A percentile compares a stretch with the other conserved stretches of the same genome.
These are phyloP conservation scores for Vaccinium myrtillus DNA, from an alignment of 148 eudicot species.

Conservation along the genomic window DNA sequence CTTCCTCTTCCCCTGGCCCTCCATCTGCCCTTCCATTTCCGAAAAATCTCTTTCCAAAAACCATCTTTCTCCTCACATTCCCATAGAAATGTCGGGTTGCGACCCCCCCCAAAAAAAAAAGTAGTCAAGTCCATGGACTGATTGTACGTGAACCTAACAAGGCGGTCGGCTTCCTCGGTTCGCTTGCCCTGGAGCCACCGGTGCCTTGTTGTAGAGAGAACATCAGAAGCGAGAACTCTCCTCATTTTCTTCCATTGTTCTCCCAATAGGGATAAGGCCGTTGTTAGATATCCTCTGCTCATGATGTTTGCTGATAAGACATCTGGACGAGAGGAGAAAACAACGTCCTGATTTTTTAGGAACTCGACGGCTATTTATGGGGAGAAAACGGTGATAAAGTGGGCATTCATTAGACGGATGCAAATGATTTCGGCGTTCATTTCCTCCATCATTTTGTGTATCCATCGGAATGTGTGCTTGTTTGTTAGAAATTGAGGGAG, in stretches of 20 bases:
- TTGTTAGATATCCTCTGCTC: constrained; percentile 11
- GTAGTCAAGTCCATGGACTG: background rate
- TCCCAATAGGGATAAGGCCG: background rate
- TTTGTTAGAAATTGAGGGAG: background rate
- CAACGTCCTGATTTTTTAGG: constrained; percentile 15
- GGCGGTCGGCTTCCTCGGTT: constrained; percentile 20
- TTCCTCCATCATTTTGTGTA: constrained; percentile 16
- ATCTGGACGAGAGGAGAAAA: constrained; percentile 21
- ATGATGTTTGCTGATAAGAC: background rate
- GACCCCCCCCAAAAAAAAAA: background rate
- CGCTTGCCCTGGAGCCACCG: constrained; percentile 14
- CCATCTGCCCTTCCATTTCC: constrained; percentile 1
- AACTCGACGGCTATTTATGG: constrained; percentile 20
- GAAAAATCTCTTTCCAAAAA: constrained; percentile 2
- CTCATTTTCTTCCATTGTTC: constrained; percentile 26
- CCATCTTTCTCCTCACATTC: too few species aligned
- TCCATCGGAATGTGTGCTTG: constrained; percentile 16
- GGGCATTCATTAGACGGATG: constrained; percentile 8
- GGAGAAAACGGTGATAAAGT: constrained; percentile 13
- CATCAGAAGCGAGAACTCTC: constrained; percentile 9
- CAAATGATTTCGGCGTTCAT: constrained; percentile 7
- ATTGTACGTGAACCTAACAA: background rate
- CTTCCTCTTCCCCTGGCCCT: constrained; percentile 17
- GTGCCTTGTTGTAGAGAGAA: background rate
- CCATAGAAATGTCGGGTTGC: too few species aligned